phyloP scores from a whole-genome alignment of 2,329 filamentous ascomycete species.

The Sporothrix globosa region DNA sequence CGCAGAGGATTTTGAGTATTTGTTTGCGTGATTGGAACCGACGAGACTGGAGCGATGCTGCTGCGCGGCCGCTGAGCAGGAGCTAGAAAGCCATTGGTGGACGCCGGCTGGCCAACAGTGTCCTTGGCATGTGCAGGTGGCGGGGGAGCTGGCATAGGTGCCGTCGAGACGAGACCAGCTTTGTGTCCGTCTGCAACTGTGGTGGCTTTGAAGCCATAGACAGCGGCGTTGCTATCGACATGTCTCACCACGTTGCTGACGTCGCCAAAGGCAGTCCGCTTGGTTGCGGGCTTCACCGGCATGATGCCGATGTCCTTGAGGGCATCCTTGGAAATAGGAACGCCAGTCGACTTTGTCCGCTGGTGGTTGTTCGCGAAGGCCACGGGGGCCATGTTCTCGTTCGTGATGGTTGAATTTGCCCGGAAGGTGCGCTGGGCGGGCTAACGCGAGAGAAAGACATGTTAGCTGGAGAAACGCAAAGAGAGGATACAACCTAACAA shows the following conservation, averaged over 20 bases:
- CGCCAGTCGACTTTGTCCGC: constrained; percentile 77
- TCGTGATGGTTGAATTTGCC: constrained; percentile 56
- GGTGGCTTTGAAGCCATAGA: constrained; percentile 43
- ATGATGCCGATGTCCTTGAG: constrained; percentile 52
- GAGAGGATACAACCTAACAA: not conserved
- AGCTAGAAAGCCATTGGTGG: constrained; percentile 28
- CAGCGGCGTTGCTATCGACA: constrained; percentile 39
- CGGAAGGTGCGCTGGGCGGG: constrained; percentile 66
- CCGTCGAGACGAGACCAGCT: constrained; percentile 24
- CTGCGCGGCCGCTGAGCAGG: constrained; percentile 33
- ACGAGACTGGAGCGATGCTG: constrained; percentile 13
- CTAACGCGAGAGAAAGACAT: constrained; percentile 48
- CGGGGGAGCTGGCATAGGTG: constrained; percentile 37
- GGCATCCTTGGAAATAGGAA: constrained; percentile 55
- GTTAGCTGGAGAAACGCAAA: constrained; percentile 23
- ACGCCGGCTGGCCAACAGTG: constrained; percentile 42
- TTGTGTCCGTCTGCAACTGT: not conserved
- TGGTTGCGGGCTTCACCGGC: constrained; percentile 66
- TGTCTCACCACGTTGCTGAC: constrained; percentile 69
- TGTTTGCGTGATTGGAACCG: not conserved
- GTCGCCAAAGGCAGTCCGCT: constrained; percentile 80
- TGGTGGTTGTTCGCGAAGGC: constrained; percentile 68
- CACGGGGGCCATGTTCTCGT: constrained; percentile 68
- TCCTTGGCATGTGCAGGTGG: constrained; percentile 41
- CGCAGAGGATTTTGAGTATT: not conserved